Base-by-base conservation (phyloP, 78 protist species). In the Dictyostelium citrinum region DNA sequence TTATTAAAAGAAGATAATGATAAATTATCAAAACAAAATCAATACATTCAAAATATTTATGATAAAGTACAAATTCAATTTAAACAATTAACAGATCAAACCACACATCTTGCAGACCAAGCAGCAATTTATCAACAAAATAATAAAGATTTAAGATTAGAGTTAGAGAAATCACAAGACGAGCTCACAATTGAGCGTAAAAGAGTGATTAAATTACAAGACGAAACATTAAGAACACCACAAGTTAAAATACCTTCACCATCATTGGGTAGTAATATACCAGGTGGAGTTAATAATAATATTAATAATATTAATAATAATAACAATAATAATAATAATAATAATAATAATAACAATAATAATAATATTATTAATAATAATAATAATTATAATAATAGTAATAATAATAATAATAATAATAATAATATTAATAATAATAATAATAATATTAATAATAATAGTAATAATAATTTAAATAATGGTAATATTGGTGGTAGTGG, bases 1-100 rank as follows among this genome's bases (percentile, higher is more conserved):
- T 45, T 78, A 33, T 49, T 88, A 46, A 88, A 78, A 78, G 93
- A 88, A 3, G 86, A 88, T n/a, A 88, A 88, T 67, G 93, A 88
- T 35, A 88, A 49, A 78, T 46, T 88, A 35, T 79, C 93, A 16
- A 58, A 76, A 78, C 93, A 88, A 70, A 88, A 88, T 67, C 93
- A 88, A 88, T 41, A 64, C 2, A 29, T 88, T 49, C 93, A 88
- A 46, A 24, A 35, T 64, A 39, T 82, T 39, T 88, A 88, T 88
- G 93, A 88, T 46, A 55, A 41, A 46, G 27, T 88, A 20, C 77
- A 74, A 33, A 22, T 43, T 29, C 93, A 88, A 64, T 46, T 41
- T 35, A 88, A 88, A 79, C 72, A 76, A 20, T 55, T 88, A 64
- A 31, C 67, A 11, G 93, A 88, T 33, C 84, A 88, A 46, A 20